Conservation (phyloP, 805 yeast species). For the Cyberlindnera suaveolens region DNA sequence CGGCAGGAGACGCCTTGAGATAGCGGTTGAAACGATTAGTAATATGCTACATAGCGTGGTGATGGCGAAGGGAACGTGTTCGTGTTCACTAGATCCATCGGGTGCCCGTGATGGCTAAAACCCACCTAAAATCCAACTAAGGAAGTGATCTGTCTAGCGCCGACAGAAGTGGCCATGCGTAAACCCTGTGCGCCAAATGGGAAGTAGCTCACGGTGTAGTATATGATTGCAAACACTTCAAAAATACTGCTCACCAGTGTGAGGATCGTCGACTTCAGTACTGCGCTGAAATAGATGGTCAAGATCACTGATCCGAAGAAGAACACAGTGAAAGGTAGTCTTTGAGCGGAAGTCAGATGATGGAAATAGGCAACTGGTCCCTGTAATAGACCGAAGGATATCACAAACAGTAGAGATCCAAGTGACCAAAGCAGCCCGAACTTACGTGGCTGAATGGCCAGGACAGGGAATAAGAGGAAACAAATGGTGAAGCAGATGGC, state of each 20-base stretch:
- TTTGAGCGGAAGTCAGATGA: constrained; percentile 68
- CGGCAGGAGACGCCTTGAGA: too few relatives aligned
- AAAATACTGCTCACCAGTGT: constrained; percentile 70
- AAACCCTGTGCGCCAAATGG: constrained; percentile 89
- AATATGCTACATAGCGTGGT: too few relatives aligned
- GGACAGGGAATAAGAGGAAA: constrained; percentile 78
- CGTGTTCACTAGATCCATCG: background rate
- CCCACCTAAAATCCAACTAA: constrained; percentile 13
- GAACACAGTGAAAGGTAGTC: constrained; percentile 74
- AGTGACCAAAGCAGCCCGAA: constrained; percentile 88
- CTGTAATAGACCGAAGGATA: constrained; percentile 86
- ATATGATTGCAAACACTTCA: constrained; percentile 81
- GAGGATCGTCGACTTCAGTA: constrained; percentile 60
- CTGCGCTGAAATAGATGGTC: constrained; percentile 74
- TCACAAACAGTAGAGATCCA: constrained; percentile 80
- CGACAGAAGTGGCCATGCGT: constrained; percentile 49
- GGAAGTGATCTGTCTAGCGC: constrained; percentile 38
- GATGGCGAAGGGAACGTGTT: too few relatives aligned
- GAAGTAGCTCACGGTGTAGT: constrained; percentile 88
- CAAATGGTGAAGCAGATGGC: constrained; percentile 78
- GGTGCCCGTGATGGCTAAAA: background rate
- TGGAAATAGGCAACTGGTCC: constrained; percentile 79
- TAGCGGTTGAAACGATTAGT: too few relatives aligned
- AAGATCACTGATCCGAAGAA: constrained; percentile 75
- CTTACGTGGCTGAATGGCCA: constrained; percentile 85